phyloP scores from a whole-genome alignment of 495 filamentous ascomycete species.

The Penicillium robsamsonii region DNA sequence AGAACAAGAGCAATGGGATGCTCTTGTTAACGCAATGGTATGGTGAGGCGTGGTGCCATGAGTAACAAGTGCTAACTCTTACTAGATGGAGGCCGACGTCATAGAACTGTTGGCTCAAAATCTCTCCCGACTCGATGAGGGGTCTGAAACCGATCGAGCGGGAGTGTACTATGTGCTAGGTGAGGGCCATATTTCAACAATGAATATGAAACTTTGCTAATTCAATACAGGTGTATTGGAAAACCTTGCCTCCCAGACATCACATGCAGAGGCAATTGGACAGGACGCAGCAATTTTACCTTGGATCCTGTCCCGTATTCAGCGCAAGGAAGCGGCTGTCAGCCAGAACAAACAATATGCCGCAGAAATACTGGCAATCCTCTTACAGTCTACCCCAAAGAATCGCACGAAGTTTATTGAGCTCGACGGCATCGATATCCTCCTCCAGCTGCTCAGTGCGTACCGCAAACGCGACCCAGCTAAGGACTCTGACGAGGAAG shows the following conservation, averaged over 20 bases:
- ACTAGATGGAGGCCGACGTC: constrained; percentile 70
- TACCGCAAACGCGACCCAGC: constrained; percentile 87
- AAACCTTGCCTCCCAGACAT: constrained; percentile 71
- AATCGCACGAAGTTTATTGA: constrained; percentile 63
- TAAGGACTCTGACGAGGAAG: constrained; percentile 86
- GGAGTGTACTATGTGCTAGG: constrained; percentile 85
- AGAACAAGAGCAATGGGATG: constrained; percentile 78
- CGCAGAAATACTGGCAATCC: constrained; percentile 85
- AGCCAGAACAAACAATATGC: constrained; percentile 95
- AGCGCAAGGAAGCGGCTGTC: constrained; percentile 57
- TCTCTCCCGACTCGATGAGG: constrained; percentile 78
- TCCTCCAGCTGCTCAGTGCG: constrained; percentile 81
- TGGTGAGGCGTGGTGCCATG: neutral
- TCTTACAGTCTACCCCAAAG: constrained; percentile 65
- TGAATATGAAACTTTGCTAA: constrained; percentile 10
- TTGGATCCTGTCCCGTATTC: constrained; percentile 75
- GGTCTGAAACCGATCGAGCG: constrained; percentile 69
- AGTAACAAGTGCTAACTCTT: constrained; percentile 21
- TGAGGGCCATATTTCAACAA: constrained; percentile 19
- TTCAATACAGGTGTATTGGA: constrained; percentile 63
- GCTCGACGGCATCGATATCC: constrained; percentile 70
- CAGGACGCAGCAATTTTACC: constrained; percentile 61
- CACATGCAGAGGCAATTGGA: constrained; percentile 67
- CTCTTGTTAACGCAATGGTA: constrained; percentile 75
- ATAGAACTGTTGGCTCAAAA: constrained; percentile 82